These are phyloP conservation scores for Tilletiopsis washingtonensis DNA, from an alignment of 1,284 basidiomycete species.

Conservation along the genomic window DNA sequence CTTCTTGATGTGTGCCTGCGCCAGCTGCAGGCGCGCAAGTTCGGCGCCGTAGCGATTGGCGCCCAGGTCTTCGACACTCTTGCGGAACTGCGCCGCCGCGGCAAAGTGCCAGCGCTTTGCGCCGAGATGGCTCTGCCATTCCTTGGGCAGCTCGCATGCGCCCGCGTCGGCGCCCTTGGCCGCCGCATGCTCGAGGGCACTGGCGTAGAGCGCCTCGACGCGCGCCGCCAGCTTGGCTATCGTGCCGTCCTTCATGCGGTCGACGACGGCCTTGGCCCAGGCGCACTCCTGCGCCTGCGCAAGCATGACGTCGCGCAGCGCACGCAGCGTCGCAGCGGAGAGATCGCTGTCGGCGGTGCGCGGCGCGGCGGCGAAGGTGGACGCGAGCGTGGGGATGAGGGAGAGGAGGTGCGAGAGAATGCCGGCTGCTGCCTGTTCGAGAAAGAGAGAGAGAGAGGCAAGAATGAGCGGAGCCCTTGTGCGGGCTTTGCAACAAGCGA, in stretches of 20 bases:
- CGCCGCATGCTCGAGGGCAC: constrained; percentile 11
- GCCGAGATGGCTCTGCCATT: constrained; percentile 73
- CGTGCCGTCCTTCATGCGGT: constrained; percentile 72
- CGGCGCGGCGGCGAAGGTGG: background rate
- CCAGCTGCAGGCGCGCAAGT: constrained; percentile 33
- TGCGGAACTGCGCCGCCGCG: constrained; percentile 80
- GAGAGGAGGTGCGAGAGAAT: constrained; percentile 1
- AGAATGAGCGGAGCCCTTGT: too few species aligned
- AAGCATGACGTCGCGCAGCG: constrained; percentile 70
- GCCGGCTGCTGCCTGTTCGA: constrained; percentile 11
- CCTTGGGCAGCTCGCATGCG: constrained; percentile 51
- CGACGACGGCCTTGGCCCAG: constrained; percentile 77
- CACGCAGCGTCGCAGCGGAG: constrained; percentile 57
- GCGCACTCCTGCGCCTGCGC: constrained; percentile 95
- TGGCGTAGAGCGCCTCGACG: constrained; percentile 49
- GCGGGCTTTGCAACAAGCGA: too few species aligned
- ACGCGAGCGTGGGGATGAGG: constrained; percentile 1
- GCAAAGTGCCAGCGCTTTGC: constrained; percentile 79
- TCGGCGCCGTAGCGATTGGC: constrained; percentile 52
- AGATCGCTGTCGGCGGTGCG: constrained; percentile 25
- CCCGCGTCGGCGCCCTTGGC: constrained; percentile 1
- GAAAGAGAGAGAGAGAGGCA: background rate
- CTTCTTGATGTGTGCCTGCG: constrained; percentile 57
- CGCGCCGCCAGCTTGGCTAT: constrained; percentile 77
- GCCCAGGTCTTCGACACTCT: constrained; percentile 84